phyloP scores from a whole-genome alignment of 495 filamentous ascomycete species.

The Bacidia gigantensis region DNA sequence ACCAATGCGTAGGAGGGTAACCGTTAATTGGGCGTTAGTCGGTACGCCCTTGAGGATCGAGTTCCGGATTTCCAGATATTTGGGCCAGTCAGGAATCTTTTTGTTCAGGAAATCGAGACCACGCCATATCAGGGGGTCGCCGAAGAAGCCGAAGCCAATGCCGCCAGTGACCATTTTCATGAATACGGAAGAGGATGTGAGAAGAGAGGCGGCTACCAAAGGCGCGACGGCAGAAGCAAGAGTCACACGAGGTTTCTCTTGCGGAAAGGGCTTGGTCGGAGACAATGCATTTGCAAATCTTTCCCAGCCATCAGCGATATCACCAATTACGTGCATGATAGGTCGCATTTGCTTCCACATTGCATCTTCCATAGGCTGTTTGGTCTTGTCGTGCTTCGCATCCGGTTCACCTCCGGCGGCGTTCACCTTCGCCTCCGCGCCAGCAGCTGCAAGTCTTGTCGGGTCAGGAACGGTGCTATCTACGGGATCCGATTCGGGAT shows the following conservation, averaged over 20 bases:
- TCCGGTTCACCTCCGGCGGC: constrained; percentile 31
- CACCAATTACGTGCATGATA: constrained; percentile 61
- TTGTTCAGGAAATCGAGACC: constrained; percentile 48
- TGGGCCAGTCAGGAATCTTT: constrained; percentile 61
- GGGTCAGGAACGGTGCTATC: constrained; percentile 45
- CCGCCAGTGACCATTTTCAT: constrained; percentile 54
- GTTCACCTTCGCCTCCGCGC: constrained; percentile 45
- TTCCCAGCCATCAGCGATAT: constrained; percentile 68
- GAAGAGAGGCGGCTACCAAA: constrained; percentile 41
- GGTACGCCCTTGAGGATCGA: constrained; percentile 71
- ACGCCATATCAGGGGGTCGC: constrained; percentile 54
- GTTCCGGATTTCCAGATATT: constrained; percentile 56
- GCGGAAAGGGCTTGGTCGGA: constrained; percentile 64
- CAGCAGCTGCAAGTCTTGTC: constrained; percentile 37
- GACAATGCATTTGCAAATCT: constrained; percentile 66
- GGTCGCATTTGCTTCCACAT: constrained; percentile 66
- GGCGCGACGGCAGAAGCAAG: constrained; percentile 48
- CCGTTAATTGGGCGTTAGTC: constrained; percentile 73
- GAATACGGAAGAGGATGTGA: constrained; percentile 60
- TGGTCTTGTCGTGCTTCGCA: constrained; percentile 62
- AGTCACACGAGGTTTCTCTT: constrained; percentile 44
- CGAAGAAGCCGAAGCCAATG: constrained; percentile 64
- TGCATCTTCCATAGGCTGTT: constrained; percentile 64
- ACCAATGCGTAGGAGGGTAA: constrained; percentile 75
- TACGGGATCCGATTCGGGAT: constrained; percentile 27